phyloP scores from a whole-genome alignment of 352 stramenopile genomes.

The Phytophthora vignae region DNA sequence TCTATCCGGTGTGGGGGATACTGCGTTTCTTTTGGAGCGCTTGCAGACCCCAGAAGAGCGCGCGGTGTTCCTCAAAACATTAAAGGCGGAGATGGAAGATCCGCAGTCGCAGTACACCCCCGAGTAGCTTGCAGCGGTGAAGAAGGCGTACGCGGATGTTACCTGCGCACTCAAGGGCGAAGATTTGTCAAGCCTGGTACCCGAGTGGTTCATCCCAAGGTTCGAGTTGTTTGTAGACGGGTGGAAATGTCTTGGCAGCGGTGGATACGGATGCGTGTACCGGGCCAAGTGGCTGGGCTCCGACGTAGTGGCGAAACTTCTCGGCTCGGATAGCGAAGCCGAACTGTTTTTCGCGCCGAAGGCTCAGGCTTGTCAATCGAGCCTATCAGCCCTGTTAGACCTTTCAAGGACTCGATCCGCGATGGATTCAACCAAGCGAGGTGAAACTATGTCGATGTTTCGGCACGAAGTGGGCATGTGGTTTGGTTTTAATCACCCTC shows the following conservation, averaged over 20 bases:
- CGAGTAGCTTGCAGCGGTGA: neutral
- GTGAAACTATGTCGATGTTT: conserved; percentile 18
- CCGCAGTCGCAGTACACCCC: neutral
- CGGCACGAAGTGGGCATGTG: conserved; percentile 28
- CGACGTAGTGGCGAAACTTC: conserved; percentile 19
- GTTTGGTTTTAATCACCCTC: conserved; percentile 28
- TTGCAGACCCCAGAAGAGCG: conserved; percentile 15
- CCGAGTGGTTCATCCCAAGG: neutral
- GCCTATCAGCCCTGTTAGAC: neutral
- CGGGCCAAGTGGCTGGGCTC: conserved; percentile 19
- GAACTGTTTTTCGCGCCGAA: neutral
- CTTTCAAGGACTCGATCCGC: neutral
- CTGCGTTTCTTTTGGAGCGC: conserved; percentile 3
- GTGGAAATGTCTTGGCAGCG: neutral
- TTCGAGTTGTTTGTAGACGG: neutral
- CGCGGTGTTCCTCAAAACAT: neutral
- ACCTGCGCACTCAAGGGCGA: neutral
- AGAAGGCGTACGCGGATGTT: neutral
- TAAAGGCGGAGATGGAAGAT: conserved; percentile 10
- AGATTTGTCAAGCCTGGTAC: neutral
- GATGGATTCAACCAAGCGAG: neutral
- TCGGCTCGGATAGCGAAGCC: neutral
- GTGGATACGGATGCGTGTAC: neutral
- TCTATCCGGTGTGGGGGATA: neutral
- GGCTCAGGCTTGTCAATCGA: neutral